Conservation (phyloP, 371 early-diverging fungal genomes). For the Apophysomyces trapeziformis region DNA sequence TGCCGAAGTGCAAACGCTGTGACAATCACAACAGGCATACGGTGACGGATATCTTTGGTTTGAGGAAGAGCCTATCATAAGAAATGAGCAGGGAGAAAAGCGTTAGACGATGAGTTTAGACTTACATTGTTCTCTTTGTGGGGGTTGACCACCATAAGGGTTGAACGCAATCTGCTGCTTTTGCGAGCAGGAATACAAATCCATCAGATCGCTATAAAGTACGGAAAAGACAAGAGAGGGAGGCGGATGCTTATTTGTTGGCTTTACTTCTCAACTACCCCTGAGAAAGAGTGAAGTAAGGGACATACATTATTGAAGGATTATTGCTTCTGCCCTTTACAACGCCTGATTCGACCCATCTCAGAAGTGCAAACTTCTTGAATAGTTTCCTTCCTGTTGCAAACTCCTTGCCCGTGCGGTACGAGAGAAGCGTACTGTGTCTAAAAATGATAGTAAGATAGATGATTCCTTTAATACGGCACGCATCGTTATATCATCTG, state of each 20-base stretch:
- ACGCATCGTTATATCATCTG: too few relatives aligned
- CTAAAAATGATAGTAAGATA: too few relatives aligned
- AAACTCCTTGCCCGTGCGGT: too few relatives aligned
- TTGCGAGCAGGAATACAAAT: background rate
- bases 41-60: background rate
- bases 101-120: background rate
- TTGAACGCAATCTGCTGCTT: constrained; percentile 3
- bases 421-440: too few relatives aligned
- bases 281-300: constrained; percentile 2
- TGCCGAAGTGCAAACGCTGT: background rate
- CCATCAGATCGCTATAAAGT: background rate
- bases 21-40: constrained; percentile 13
- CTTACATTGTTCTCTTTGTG: constrained; percentile 7
- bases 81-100: background rate
- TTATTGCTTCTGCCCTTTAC: background rate
- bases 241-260: background rate
- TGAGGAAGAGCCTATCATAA: background rate
- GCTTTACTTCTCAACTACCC: constrained; percentile 6
- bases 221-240: background rate
- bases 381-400: background rate
- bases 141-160: constrained; percentile 19
- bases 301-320: constrained; percentile 7
- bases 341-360: constrained; percentile 3
- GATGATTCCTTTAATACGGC: too few relatives aligned
- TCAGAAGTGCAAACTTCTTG: background rate